phyloP scores from a whole-genome alignment of 768 basidiomycete species.

The Kwoniella europaea region DNA sequence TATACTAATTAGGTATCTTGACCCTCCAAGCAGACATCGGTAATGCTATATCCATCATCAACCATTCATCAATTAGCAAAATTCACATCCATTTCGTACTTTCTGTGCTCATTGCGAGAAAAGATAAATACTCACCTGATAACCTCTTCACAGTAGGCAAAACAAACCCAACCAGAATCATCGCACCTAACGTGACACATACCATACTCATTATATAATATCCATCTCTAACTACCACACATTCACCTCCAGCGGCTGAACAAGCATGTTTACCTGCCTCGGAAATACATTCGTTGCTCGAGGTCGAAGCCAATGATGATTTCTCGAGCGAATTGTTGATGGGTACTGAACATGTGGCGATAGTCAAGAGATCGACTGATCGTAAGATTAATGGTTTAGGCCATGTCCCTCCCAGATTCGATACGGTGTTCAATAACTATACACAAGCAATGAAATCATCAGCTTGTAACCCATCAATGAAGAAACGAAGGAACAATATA shows the following conservation, averaged over 20 bases:
- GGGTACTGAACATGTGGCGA: slow-evolving; percentile 70
- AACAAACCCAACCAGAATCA: slow-evolving; percentile 75
- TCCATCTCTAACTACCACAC: slow-evolving; percentile 84
- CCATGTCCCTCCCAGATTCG: slow-evolving; percentile 97
- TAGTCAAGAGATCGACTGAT: slow-evolving; percentile 87
- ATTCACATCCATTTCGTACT: neutral
- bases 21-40: slow-evolving; percentile 52
- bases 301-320: neutral
- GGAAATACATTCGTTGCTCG: slow-evolving; percentile 75
- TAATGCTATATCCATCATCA: slow-evolving; percentile 28
- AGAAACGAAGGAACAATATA: neutral
- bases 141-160: slow-evolving; percentile 81
- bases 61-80: neutral
- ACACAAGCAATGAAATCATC: slow-evolving; percentile 9
- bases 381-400: slow-evolving; percentile 91
- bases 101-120: too few relatives aligned
- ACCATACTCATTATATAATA: slow-evolving; percentile 82
- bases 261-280: slow-evolving; percentile 86
- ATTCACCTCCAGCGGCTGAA: slow-evolving; percentile 73
- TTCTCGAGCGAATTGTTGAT: neutral
- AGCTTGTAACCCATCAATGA: neutral
- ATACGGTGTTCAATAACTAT: slow-evolving; percentile 89
- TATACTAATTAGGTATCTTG: slow-evolving; percentile 43
- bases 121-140: slow-evolving; percentile 68
- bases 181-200: slow-evolving; percentile 78